Base-by-base conservation (phyloP, 192 early-diverging fungal species). In the Backusella liffmaniae region DNA sequence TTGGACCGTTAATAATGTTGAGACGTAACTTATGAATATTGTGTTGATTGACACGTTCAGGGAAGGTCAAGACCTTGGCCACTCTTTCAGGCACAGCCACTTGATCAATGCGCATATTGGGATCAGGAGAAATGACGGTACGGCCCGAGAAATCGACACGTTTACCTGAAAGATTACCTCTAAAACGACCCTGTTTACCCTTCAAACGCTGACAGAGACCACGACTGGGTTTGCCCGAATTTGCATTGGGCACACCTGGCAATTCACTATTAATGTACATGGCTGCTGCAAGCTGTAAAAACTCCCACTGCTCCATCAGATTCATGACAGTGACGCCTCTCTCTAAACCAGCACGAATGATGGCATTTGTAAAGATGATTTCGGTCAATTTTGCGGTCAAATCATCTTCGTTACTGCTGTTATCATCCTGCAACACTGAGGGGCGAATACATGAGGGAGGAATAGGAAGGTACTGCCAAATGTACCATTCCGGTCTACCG, bases 101-200 rank as follows among this genome's bases (percentile, higher is more conserved):
- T 80, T 98, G 94, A 80, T 99, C 97, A 72, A 99, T 99, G 23
- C 95, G 91, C 83, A 99, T 88, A 84, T 99, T 99, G 5, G 98
- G 98, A 79, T 99, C 98, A 7, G 97, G 97, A 5, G 97, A 98
- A 84, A 99, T 99, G 69, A 99, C 98, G 3, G 98, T 99, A 81
- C 98, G 90, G 3, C 94, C 97, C 39, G 97, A 98, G 77, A 98
- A 99, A 83, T 99, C 97, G 5, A 99, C 98, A 82, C 98, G 96
- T 88, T 99, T 99, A 73, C 98, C 98, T 1, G 96, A 97, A 68
- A 99, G 86, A 73, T 99, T 99, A 53, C 98, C 98, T 76, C 98
- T 93, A 88, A 99, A 98, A 67, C 98, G 93, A 71, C 98, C 98
- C 74, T 98, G 94, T 79, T 99, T 99, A 56, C 98, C 98, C 88